Evolutionary conservation across 768 basidiomycete genomes (phyloP), one percentile per base, ranked within the genome.

Genomic region (Lactarius sp.): DNA sequence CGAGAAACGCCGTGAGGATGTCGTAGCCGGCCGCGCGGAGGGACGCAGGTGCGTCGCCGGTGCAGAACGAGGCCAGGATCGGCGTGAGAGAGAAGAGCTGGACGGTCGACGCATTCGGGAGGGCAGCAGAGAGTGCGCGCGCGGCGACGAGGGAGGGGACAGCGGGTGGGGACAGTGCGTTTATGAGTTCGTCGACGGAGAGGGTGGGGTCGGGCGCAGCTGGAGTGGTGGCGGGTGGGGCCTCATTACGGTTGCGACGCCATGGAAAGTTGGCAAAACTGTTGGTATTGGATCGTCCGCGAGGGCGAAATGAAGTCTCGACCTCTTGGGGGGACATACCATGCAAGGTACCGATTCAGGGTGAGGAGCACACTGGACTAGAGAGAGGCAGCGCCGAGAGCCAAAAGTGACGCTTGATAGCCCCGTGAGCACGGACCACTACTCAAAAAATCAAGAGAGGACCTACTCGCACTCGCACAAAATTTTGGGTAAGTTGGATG

Each of bases 11-110:
- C 14, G 85, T 77, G 56, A 91, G 77, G 64, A 90, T 83, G 61
- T 92, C 90, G 67, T 80, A 89, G 0, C 90, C 90, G 0, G 84
- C 80, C 8, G 81, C 81, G 69, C 89, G 88, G 4, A 91, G 65
- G 0, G 83, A 74, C 0, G 78, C 65, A 1, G 88, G 87, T 0
- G 81, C 78, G 18, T 82, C 78, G 6, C 74, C 58, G 44, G 77
- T 72, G 70, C 90, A 91, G 12, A 92, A 77, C 1, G 81, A 77
- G 7, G 78, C 77, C 2, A 90, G 76, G 58, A 92, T 79, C 14
- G 86, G 84, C 59, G 79, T 81, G 14, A 91, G 74, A n/a, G 71
- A 64, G 31, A 81, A 75, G 31, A 79, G 74, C 42, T 76, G 47
- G 27, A 67, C 44, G 50, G 41, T 44, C 1, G 60, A 79, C 31